phyloP scores from a whole-genome alignment of 305 asterid genomes.

The Ajuga reptans region DNA sequence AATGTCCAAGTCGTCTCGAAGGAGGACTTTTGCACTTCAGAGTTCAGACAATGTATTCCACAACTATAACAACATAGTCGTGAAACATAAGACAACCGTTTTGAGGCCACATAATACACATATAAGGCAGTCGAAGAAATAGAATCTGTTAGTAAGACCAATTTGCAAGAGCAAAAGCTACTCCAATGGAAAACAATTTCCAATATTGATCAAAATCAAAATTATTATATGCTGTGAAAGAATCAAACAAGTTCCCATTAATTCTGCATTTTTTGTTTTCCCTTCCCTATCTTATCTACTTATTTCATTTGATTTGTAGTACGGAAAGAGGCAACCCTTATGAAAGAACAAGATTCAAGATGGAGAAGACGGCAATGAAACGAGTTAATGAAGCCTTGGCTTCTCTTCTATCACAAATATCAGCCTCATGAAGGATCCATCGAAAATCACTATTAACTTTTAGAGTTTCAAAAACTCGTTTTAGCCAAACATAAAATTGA shows the following conservation, averaged over 20 bases:
- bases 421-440: neutral
- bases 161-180: slow-evolving; percentile 1
- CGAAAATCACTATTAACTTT: neutral
- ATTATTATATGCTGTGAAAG: neutral
- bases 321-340: neutral
- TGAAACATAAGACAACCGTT: slow-evolving; percentile 19
- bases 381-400: neutral
- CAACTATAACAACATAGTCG: neutral
- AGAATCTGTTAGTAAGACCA: neutral
- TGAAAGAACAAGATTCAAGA: neutral
- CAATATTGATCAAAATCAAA: neutral
- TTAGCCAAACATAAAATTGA: neutral
- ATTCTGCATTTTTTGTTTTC: neutral
- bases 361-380: neutral
- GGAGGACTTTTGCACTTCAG: neutral
- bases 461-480: neutral
- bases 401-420: slow-evolving; percentile 12
- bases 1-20: neutral
- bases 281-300: neutral
- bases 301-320: neutral
- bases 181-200: neutral
- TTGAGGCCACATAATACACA: neutral
- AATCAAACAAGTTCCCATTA: neutral
- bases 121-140: neutral
- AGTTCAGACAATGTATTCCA: neutral